Evolutionary conservation across 2,329 filamentous ascomycete genomes (phyloP), one percentile per base, ranked within the genome.

Genomic region (Talaromyces sp.): DNA sequence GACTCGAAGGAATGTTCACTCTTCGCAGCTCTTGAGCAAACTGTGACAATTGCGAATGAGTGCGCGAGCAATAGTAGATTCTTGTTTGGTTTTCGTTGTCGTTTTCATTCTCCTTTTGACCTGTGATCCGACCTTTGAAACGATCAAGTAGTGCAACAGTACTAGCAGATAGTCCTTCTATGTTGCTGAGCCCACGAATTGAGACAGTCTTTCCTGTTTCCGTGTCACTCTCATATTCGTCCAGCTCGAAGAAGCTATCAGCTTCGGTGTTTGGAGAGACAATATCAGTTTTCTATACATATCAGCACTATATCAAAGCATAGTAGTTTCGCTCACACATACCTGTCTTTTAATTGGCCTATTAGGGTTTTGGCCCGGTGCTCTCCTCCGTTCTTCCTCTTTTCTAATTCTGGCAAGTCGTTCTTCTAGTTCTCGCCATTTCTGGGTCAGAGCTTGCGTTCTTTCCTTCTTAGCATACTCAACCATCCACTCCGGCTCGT

Each of bases 31-130:
- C 93, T 49, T 88, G 85, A 19, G 94, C 89, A 76, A 97, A 96
- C 73, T 97, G 93, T 0, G 90, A 90, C 14, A 97, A 80, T 73
- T 97, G 93, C 2, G 93, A 97, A 76, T 97, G 93, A 1, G 93
- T 97, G 73, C 93, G 86, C 8, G 93, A 97, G 64, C 93, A 95
- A 78, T 94, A 97, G 76, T 91, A 96, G 60, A 97, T 91, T 83
- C 94, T 96, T 60, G 90, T 82, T 68, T 90, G 87, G 63, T 92
- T 87, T 13, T 86, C 82, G 8, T 84, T 76, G 43, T 86, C 81
- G n/a, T 82, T 77, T 43, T 86, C 81, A n/a, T 82, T 77, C 8
- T 82, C 79, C 16, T 75, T 70, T 19, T 73, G 74, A 24, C 71
- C 65, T 14, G 72, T 72, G 49, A 69, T 66, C 39, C 76, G 74